Percentiles rank a stretch among this genome's conserved stretches.
phyloP scores from a whole-genome alignment of 768 basidiomycete genomes.

The Pleurotus tuber-regium region DNA sequence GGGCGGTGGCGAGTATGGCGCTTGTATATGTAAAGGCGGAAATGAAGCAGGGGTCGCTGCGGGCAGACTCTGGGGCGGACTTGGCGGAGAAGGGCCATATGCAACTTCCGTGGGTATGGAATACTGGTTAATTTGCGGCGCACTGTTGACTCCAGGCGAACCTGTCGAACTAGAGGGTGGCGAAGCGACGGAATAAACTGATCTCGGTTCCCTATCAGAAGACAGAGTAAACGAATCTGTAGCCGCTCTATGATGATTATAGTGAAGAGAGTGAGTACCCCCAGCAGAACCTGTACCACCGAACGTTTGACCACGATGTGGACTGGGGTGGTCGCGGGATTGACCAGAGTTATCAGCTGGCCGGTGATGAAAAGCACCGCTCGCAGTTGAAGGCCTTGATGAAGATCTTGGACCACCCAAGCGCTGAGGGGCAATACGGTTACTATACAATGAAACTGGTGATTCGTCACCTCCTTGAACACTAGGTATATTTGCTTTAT shows the following conservation, averaged over 20 bases:
- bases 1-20: not conserved
- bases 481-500: not conserved
- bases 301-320: too few species aligned
- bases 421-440: not conserved
- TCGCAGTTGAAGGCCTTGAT: not conserved
- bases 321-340: not conserved
- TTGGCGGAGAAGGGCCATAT: not conserved
- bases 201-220: not conserved
- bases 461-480: not conserved
- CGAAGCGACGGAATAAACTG: not conserved
- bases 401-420: not conserved
- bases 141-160: not conserved
- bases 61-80: not conserved
- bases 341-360: not conserved
- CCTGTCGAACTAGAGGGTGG: not conserved
- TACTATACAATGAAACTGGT: not conserved
- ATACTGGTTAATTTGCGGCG: not conserved
- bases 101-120: not conserved
- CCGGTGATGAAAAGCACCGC: not conserved
- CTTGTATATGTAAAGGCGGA: not conserved
- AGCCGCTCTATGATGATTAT: not conserved
- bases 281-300: too few species aligned
- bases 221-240: not conserved
- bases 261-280: not conserved
- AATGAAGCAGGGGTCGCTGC: not conserved